Evolutionary conservation across 2,329 filamentous ascomycete genomes (phyloP).

Genomic region (Lanzia echinophila): DNA sequence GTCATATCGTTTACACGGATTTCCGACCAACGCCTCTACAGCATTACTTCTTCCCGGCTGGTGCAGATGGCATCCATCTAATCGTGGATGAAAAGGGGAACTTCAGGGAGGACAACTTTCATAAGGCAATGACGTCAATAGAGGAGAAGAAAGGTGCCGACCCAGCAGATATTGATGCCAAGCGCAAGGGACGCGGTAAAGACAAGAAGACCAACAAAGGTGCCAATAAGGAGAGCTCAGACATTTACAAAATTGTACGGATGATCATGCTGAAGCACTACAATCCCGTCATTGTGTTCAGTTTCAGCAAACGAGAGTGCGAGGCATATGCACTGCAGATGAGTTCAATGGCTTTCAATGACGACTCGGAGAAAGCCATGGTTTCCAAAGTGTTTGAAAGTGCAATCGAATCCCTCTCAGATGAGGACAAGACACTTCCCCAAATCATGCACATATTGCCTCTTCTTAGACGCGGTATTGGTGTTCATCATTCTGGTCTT

Average conservation of each 20-base stretch:
- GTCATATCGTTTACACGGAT: constrained; percentile 98
- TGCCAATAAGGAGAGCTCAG: constrained; percentile 63
- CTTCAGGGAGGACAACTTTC: constrained; percentile 96
- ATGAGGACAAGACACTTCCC: constrained; percentile 80
- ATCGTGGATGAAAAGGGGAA: constrained; percentile 95
- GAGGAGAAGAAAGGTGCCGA: constrained; percentile 83
- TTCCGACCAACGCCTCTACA: constrained; percentile 94
- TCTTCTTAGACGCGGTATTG: constrained; percentile 82
- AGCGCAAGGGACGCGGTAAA: constrained; percentile 79
- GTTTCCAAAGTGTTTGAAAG: constrained; percentile 90
- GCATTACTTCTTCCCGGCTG: constrained; percentile 94
- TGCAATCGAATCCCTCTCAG: constrained; percentile 85
- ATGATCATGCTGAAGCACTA: constrained; percentile 99
- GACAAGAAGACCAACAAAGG: constrained; percentile 90
- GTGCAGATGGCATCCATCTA: constrained; percentile 85
- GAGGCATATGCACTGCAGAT: constrained; percentile 85
- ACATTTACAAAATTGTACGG: constrained; percentile 95
- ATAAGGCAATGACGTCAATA: constrained; percentile 87
- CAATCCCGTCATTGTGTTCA: constrained; percentile 98
- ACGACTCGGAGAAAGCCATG: constrained; percentile 91
- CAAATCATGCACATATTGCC: constrained; percentile 90
- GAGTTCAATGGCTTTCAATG: constrained; percentile 85
- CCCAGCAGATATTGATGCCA: constrained; percentile 69
- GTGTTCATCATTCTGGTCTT: constrained; percentile 93
- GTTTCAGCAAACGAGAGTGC: constrained; percentile 96